Conservation (phyloP, 2,329 filamentous ascomycete genomes). For the Neonectria neomacrospora region DNA sequence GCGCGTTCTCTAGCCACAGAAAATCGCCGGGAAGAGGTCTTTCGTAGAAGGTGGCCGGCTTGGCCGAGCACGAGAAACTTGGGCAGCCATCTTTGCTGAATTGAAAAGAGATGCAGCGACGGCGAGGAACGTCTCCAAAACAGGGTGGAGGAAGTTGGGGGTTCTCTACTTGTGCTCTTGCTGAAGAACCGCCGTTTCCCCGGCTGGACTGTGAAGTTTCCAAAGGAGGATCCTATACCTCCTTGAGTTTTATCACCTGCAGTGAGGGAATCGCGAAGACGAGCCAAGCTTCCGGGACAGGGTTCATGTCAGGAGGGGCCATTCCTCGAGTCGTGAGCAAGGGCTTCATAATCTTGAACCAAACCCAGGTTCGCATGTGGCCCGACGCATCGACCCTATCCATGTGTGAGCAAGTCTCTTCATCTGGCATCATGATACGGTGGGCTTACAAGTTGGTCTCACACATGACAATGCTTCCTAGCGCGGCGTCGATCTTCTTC, state of each 20-base stretch:
- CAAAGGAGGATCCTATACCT: constrained; percentile 20
- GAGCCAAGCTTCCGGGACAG: constrained; percentile 16
- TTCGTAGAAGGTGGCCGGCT: constrained; percentile 6
- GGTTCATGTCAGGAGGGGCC: constrained; percentile 6
- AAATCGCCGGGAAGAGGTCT: not conserved
- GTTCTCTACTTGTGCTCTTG: not conserved
- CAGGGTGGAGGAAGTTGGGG: not conserved
- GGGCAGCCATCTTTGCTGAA: constrained; percentile 21
- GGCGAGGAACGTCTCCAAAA: not conserved
- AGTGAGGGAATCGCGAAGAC: constrained; percentile 13
- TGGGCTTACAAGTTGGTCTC: constrained; percentile 17
- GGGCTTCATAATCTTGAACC: constrained; percentile 20
- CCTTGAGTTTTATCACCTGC: constrained; percentile 13
- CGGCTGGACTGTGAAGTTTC: not conserved
- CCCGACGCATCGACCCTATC: constrained; percentile 7
- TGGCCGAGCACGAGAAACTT: constrained; percentile 13
- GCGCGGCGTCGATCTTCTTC: constrained; percentile 7
- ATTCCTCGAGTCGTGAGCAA: not conserved
- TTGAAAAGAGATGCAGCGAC: constrained; percentile 6
- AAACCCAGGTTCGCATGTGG: constrained; percentile 17
- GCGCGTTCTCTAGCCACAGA: constrained; percentile 1
- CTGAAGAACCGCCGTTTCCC: not conserved
- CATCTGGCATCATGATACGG: not conserved
- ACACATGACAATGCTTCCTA: constrained; percentile 11
- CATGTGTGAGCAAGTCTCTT: not conserved